phyloP scores from a whole-genome alignment of 305 asterid genomes.

The Fraxinus angustifolia region DNA sequence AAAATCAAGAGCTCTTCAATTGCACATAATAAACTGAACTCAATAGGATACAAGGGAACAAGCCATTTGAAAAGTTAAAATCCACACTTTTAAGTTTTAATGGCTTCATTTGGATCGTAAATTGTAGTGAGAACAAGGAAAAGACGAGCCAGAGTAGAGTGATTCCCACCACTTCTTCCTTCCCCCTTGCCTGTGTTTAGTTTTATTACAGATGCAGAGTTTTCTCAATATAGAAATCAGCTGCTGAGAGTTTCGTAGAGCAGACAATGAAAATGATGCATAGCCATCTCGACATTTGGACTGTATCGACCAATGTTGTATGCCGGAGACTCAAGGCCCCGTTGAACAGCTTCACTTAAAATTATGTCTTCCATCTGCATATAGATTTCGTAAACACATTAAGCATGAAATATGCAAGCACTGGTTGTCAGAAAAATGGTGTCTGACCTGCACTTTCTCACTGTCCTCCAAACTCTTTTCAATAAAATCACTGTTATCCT shows the following conservation, averaged over 20 bases:
- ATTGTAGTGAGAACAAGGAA: neutral
- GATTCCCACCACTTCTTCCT: neutral
- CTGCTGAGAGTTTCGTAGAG: constrained; percentile 42
- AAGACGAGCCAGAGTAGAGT: neutral
- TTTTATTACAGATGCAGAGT: neutral
- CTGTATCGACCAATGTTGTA: constrained; percentile 63
- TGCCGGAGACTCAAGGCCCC: constrained; percentile 80
- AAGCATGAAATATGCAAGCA: neutral
- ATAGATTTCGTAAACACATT: neutral
- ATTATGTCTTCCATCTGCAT: constrained; percentile 62
- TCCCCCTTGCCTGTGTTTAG: neutral
- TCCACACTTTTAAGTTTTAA: neutral
- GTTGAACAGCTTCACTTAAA: constrained; percentile 59
- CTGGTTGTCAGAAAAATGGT: neutral
- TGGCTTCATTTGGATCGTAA: neutral
- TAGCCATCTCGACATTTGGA: constrained; percentile 74
- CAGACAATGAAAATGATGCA: constrained; percentile 82
- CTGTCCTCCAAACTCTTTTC: constrained; percentile 54
- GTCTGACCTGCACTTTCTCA: constrained; percentile 67
- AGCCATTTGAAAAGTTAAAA: neutral
- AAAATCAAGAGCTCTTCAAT: neutral
- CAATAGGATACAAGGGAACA: neutral
- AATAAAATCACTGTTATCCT: constrained; percentile 52
- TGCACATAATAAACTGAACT: neutral
- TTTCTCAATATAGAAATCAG: neutral